These are phyloP conservation scores for Ceratocystis lukuohia DNA, from an alignment of 2,329 filamentous ascomycete genomes.

Conservation along the genomic window DNA sequence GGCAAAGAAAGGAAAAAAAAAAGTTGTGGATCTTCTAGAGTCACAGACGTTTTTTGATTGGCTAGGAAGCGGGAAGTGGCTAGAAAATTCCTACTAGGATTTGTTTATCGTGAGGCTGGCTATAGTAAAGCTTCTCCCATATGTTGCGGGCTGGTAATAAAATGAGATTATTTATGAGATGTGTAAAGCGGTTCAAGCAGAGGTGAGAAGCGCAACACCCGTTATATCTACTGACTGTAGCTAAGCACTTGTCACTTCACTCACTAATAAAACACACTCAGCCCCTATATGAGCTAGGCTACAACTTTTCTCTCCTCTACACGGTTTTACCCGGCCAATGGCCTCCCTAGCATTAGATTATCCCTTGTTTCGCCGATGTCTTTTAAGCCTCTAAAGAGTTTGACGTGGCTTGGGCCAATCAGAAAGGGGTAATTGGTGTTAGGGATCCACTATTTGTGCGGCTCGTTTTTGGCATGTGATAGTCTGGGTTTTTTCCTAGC, in stretches of 20 bases:
- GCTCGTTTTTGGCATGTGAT: conserved; percentile 3
- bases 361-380: conserved; percentile 4
- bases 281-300: not conserved
- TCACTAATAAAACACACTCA: not conserved
- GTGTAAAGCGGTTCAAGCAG: not conserved
- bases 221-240: not conserved
- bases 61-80: not conserved
- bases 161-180: not conserved
- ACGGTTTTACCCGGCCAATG: not conserved
- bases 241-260: not conserved
- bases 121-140: not conserved
- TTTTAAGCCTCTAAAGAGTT: not conserved
- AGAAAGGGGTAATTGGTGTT: not conserved
- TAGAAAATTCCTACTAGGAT: not conserved
- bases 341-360: not conserved
- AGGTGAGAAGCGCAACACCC: not conserved
- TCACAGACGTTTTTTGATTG: not conserved
- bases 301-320: not conserved
- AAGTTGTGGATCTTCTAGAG: not conserved
- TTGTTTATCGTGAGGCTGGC: not conserved
- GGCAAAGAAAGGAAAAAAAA: not conserved
- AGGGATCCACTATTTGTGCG: conserved; percentile 8
- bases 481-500: not conserved
- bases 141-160: not conserved
- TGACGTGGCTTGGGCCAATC: not conserved